phyloP scores from a whole-genome alignment of 306 rosid species.

The Sicyos edulis region DNA sequence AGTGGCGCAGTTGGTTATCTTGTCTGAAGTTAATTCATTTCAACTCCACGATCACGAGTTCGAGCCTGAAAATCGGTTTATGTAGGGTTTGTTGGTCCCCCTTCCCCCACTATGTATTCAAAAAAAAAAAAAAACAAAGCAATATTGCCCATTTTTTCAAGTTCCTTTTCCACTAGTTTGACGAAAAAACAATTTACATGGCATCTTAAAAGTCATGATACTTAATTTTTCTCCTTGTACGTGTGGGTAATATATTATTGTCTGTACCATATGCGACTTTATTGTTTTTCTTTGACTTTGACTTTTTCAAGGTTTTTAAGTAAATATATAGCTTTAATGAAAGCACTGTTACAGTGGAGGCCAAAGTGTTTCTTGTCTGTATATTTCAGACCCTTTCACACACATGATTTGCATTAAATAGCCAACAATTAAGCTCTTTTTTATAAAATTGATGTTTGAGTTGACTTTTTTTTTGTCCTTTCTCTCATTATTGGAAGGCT shows the following conservation, averaged over 20 bases:
- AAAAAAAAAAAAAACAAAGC: too few species aligned
- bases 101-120: too few species aligned
- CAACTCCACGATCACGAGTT: too few species aligned
- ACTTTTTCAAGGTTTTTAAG: background rate
- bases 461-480: background rate
- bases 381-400: background rate
- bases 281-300: background rate
- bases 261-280: background rate
- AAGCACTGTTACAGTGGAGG: slow-evolving; percentile 10
- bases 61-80: too few species aligned
- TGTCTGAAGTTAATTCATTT: too few species aligned
- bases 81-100: too few species aligned
- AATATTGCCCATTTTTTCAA: background rate
- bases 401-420: background rate
- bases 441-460: background rate
- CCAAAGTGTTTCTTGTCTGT: background rate
- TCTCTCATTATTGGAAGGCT: too few species aligned
- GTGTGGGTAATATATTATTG: background rate
- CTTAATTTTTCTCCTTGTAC: background rate
- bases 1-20: too few species aligned
- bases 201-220: background rate
- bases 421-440: background rate
- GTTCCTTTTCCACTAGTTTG: background rate
- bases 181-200: background rate
- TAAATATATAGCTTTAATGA: background rate